Evolutionary conservation across 1,139 yeast species (phyloP).

Genomic region (Yamadazyma pseudoaaseri): DNA sequence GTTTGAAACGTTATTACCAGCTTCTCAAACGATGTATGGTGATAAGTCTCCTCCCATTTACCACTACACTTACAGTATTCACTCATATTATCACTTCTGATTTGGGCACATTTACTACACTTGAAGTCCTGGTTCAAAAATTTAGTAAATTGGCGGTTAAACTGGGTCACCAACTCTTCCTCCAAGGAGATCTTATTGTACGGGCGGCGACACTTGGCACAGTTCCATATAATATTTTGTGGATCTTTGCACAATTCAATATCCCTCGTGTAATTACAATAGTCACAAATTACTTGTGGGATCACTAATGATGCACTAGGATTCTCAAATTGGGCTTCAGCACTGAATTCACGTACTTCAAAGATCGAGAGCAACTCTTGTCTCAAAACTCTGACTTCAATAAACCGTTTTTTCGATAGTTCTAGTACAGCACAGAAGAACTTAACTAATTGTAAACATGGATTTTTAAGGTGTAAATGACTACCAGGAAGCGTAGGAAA

Average conservation of each 20-base stretch:
- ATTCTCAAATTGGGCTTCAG: constrained; percentile 69
- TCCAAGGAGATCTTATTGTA: constrained; percentile 73
- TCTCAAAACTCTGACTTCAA: constrained; percentile 75
- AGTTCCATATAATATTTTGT: constrained; percentile 54
- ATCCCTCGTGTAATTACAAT: constrained; percentile 73
- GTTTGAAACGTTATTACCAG: constrained; percentile 51
- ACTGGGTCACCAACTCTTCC: constrained; percentile 70
- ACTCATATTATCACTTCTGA: constrained; percentile 70
- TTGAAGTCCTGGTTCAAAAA: constrained; percentile 78
- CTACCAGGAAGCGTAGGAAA: constrained; percentile 78
- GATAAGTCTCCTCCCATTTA: constrained; percentile 64
- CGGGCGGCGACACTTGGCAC: constrained; percentile 64
- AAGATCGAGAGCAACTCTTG: constrained; percentile 70
- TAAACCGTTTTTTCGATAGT: constrained; percentile 59
- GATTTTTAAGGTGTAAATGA: constrained; percentile 58
- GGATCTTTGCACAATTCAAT: constrained; percentile 79
- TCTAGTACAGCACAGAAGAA: constrained; percentile 70
- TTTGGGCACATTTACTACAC: constrained; percentile 72
- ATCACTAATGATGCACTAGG: constrained; percentile 73
- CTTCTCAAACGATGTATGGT: constrained; percentile 42
- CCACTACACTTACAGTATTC: constrained; percentile 88
- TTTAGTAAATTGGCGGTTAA: constrained; percentile 52
- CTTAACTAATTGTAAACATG: constrained; percentile 79
- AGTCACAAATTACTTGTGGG: constrained; percentile 71
- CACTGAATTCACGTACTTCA: constrained; percentile 82